phyloP scores from a whole-genome alignment of 1,284 basidiomycete genomes.

The Rhodotorula glutinis region DNA sequence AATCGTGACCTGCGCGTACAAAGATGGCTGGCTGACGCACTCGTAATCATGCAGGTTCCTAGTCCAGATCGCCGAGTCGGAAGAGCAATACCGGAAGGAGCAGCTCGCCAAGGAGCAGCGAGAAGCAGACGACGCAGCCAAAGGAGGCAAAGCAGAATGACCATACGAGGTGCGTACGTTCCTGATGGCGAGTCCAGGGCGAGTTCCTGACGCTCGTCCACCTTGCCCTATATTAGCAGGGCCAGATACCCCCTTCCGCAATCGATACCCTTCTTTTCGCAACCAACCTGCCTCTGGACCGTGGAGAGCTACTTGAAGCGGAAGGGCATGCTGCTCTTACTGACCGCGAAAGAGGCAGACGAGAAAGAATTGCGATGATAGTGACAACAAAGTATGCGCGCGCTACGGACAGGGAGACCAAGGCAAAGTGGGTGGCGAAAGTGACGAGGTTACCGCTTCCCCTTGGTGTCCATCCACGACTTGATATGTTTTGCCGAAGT shows the following conservation, averaged over 20 bases:
- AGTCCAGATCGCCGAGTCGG: conserved; percentile 30
- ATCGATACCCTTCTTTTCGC: background rate
- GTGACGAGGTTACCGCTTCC: conserved; percentile 4
- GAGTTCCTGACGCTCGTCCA: too few relatives aligned
- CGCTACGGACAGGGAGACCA: background rate
- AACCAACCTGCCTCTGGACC: background rate
- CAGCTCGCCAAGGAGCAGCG: conserved; percentile 19
- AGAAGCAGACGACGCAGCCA: background rate
- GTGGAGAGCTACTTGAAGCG: background rate
- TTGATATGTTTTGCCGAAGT: conserved; percentile 39
- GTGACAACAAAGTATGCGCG: conserved; percentile 5
- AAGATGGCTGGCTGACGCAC: background rate
- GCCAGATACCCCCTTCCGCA: background rate
- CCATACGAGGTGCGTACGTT: background rate
- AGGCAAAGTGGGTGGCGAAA: background rate
- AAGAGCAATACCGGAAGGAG: conserved; percentile 24
- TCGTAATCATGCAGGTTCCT: conserved; percentile 28
- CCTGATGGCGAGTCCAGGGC: too few relatives aligned
- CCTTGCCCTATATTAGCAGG: too few relatives aligned
- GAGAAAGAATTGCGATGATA: conserved; percentile 4
- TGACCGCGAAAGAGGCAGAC: too few relatives aligned
- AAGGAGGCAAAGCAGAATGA: conserved; percentile 23
- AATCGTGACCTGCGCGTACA: background rate
- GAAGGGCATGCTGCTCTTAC: too few relatives aligned
- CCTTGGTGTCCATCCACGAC: conserved; percentile 37